phyloP scores from a whole-genome alignment of 148 eudicot species.

The Rhododendron ferrugineum region DNA sequence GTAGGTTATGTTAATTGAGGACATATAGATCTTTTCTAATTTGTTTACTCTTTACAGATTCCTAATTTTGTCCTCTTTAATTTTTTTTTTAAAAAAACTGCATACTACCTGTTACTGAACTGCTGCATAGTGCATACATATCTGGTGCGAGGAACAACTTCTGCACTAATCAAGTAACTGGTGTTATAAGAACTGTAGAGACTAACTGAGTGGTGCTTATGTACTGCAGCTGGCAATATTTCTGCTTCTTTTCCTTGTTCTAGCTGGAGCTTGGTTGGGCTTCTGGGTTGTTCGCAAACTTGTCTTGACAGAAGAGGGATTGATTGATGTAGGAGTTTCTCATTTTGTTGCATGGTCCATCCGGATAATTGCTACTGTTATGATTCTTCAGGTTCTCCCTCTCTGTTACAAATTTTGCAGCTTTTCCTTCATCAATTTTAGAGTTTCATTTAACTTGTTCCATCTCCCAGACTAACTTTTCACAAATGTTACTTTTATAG shows the following conservation, averaged over 20 bases:
- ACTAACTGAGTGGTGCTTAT: conserved; percentile 12
- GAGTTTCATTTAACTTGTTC: neutral
- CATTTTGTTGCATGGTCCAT: conserved; percentile 85
- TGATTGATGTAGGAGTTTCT: conserved; percentile 55
- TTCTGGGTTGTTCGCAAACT: conserved; percentile 90
- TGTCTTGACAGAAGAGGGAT: conserved; percentile 74
- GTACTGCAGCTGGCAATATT: conserved; percentile 64
- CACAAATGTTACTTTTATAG: conserved; percentile 34
- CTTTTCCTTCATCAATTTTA: neutral
- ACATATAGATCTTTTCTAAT: no score
- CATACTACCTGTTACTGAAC: neutral
- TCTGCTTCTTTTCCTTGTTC: conserved; percentile 51
- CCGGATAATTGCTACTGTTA: conserved; percentile 53
- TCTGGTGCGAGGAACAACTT: neutral
- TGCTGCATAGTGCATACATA: conserved; percentile 2
- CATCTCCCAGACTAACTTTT: neutral
- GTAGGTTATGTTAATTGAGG: neutral
- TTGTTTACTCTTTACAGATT: neutral
- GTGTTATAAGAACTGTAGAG: neutral
- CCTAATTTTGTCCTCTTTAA: neutral
- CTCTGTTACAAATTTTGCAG: neutral
- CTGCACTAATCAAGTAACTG: neutral
- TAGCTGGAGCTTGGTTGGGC: conserved; percentile 96
- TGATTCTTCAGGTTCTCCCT: conserved; percentile 72
- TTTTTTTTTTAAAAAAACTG: neutral